A percentile compares a stretch with the other conserved stretches of the same genome.
Conservation (phyloP, 441 rosid species). For the Bruguiera hainesii region DNA sequence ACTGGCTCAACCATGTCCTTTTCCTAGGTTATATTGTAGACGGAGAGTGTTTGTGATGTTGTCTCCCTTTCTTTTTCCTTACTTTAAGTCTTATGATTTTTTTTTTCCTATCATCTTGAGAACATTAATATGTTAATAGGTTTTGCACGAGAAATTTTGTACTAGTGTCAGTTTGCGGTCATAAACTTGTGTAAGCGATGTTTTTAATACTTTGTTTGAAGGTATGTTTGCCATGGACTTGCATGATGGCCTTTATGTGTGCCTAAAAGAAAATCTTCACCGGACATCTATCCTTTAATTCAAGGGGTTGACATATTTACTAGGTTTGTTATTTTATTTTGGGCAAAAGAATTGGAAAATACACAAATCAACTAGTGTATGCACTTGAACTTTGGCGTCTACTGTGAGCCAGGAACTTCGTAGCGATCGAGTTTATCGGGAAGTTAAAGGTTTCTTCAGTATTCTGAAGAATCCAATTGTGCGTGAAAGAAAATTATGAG, state of each 20-base stretch:
- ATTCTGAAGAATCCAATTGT: too few relatives aligned
- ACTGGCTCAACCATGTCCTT: constrained; percentile 30
- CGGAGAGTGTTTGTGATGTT: constrained; percentile 50
- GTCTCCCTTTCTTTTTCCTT: constrained; percentile 10
- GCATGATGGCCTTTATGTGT: background rate
- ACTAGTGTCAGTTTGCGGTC: constrained; percentile 38
- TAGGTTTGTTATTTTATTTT: too few relatives aligned
- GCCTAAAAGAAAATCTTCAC: too few relatives aligned
- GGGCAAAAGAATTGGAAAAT: too few relatives aligned
- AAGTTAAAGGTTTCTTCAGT: too few relatives aligned
- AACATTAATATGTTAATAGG: constrained; percentile 46
- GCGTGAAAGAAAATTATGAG: too few relatives aligned
- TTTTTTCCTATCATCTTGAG: constrained; percentile 1
- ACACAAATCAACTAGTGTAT: too few relatives aligned
- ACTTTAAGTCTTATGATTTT: constrained; percentile 18
- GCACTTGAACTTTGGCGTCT: too few relatives aligned
- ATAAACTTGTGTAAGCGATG: constrained; percentile 21
- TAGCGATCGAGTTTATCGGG: too few relatives aligned
- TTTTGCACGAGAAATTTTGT: constrained; percentile 40
- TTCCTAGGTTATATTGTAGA: constrained; percentile 41
- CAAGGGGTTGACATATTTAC: too few relatives aligned
- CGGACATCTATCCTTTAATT: too few relatives aligned
- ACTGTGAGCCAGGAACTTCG: too few relatives aligned
- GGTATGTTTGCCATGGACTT: background rate
- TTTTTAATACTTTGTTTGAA: constrained; percentile 33